Evolutionary conservation across 2,329 filamentous ascomycete genomes (phyloP), one percentile per base, ranked within the genome.

Genomic region (Hypoxylon sp.): DNA sequence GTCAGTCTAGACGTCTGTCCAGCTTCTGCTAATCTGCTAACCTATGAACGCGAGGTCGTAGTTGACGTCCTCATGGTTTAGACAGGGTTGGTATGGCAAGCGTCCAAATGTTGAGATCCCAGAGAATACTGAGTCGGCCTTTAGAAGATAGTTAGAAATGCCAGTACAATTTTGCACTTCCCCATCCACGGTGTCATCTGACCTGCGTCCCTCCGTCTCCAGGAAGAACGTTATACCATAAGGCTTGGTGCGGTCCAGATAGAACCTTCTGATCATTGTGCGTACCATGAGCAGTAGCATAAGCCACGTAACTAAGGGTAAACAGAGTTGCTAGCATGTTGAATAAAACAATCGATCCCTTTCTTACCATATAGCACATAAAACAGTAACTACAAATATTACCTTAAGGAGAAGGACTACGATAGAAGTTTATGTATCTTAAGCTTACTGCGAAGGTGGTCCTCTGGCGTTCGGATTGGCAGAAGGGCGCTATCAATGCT

Each of bases 31-130:
- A 67, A 51, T 46, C n/a, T 14, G 60, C 82, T 55, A 78, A 91
- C 91, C 93, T 55, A 96, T 87, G 79, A 97, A 96, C 1, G 93
- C 93, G 79, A 97, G 94, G 71, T 97, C 93, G 74, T 91, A 97
- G 74, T 90, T 88, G 71, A 91, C 89, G 25, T 89, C 85, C 43
- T 88, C 85, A 68, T 86, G 90, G n/a, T 87, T 83, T 3, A 97
- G 83, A 77, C 93, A 97, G 2, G 92, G 91, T 63, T 86, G 87
- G 80, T 97, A 96, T 5, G 90, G 89, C 45, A 96, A 82, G 55
- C 92, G 89, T 10, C 92, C 93, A 76, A 96, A 96, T 6, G 93
- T 97, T 0, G 91, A 92, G 75, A 97, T 96, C 28, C 93, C 93
- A 1, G 92, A 95, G 81, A 96, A 97, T 63, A 96, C 92, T 0